Base-by-base conservation (phyloP, 768 basidiomycete genomes). In the Chlorophyllum brunneum region DNA sequence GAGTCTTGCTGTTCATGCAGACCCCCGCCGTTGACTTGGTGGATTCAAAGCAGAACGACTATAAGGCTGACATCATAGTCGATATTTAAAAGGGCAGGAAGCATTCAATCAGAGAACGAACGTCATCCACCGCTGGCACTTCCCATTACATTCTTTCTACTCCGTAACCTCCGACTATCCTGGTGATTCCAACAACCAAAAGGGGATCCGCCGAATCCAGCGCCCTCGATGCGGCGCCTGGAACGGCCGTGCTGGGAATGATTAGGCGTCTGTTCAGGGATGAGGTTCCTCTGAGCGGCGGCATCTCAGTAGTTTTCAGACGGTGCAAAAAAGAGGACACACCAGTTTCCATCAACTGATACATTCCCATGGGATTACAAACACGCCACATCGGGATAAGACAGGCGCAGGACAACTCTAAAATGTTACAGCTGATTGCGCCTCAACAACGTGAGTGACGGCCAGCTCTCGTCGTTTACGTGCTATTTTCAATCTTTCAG, bases 101-200 rank as follows among this genome's bases (percentile, higher is more conserved):
- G 26, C 50, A 36, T 15, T 34, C 33, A 51, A 51, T 51, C 51
- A 51, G 20, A 20, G 23, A 44, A 18, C 4, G 33, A n/a, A 46
- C 51, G 51, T 53, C 51, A 52, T 52, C 23, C 16, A 34, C 24
- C n/a, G 9, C 31, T 51, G 51, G 41, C 33, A 44, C 34, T 51
- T 51, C 51, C 51, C 34, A 37, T 51, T 36, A n/a, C 16, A 42
- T 29, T 20, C 33, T 37, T 43, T 43, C 48, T 22, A 15, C 50
- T 51, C 51, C 51, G 51, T 46, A 38, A 53, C 51, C 36, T 45
- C 51, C 51, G 51, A 51, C 41, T 23, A 37, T 36, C 26, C 34
- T 34, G 33, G 26, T 24, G 20, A n/a, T 26, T 20, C 22, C 51
- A 26, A 18, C 48, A 31, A 29, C 42, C 33, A 23, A 44, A 11